Percentiles rank a stretch among this genome's conserved stretches.
phyloP scores from a whole-genome alignment of 1,139 yeast genomes.

The Pichia sp. region DNA sequence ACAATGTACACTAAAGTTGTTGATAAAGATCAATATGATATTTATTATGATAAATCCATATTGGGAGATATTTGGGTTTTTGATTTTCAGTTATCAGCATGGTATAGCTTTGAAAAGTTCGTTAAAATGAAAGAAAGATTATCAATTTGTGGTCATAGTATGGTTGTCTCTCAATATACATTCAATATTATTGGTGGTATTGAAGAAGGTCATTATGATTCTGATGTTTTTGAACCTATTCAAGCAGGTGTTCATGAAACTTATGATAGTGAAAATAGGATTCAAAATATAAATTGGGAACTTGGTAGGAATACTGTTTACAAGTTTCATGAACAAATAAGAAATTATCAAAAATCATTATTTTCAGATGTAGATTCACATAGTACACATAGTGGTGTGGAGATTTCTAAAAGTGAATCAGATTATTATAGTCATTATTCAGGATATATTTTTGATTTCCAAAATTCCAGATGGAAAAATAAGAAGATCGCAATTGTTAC shows the following conservation, averaged over 20 bases:
- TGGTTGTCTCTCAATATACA: constrained; percentile 23
- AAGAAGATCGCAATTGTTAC: constrained; percentile 13
- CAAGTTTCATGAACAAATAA: constrained; percentile 3
- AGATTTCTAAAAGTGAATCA: background rate
- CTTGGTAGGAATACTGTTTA: background rate
- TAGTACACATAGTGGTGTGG: background rate
- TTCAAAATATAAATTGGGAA: constrained; percentile 6
- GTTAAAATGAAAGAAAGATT: constrained; percentile 11
- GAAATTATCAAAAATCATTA: no score
- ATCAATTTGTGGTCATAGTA: constrained; percentile 26
- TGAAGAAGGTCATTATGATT: constrained; percentile 14
- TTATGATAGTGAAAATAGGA: background rate
- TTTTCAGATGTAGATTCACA: no score
- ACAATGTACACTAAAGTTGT: constrained; percentile 20
- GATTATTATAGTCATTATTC: constrained; percentile 6
- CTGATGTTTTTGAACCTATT: constrained; percentile 9
- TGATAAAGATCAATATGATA: constrained; percentile 14
- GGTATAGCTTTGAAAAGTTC: constrained; percentile 29
- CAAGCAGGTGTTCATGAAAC: constrained; percentile 5
- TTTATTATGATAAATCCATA: constrained; percentile 29
- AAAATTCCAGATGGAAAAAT: constrained; percentile 12
- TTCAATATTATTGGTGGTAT: constrained; percentile 30
- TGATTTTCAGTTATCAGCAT: constrained; percentile 35
- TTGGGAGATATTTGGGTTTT: constrained; percentile 46
- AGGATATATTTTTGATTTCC: constrained; percentile 13